A percentile compares a stretch with the other conserved stretches of the same genome.
These are phyloP conservation scores for Albifimbria verrucaria DNA, from an alignment of 2,329 filamentous ascomycete genomes.

Conservation along the genomic window DNA sequence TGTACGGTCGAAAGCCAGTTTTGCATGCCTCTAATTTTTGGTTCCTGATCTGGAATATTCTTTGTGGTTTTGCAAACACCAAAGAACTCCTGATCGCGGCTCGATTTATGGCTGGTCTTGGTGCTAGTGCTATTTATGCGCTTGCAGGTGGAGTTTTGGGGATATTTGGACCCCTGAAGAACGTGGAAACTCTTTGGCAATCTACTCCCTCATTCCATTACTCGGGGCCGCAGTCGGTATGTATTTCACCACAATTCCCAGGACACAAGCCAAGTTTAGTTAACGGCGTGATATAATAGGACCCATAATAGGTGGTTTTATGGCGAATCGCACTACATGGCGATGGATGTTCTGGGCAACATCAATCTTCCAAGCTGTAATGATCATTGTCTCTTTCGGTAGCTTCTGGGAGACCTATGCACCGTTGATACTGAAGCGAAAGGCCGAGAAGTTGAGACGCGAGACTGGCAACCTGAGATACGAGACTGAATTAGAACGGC, in stretches of 20 bases:
- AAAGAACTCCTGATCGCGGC: conserved; percentile 39
- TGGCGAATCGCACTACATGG: conserved; percentile 33
- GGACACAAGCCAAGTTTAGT: background rate
- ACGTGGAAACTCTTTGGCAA: conserved; percentile 36
- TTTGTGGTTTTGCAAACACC: conserved; percentile 37
- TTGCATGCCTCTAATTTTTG: conserved; percentile 42
- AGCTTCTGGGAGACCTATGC: conserved; percentile 37
- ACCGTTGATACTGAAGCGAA: conserved; percentile 28
- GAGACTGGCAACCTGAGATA: conserved; percentile 27
- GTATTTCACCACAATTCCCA: background rate
- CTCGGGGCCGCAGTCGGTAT: conserved; percentile 34
- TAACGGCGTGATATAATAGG: conserved; percentile 13
- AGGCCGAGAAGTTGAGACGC: conserved; percentile 28
- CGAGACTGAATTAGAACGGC: conserved; percentile 33
- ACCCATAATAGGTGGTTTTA: conserved; percentile 37
- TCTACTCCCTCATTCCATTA: conserved; percentile 36
- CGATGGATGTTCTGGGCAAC: conserved; percentile 45
- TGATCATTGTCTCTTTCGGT: conserved; percentile 28
- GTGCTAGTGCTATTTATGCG: conserved; percentile 41
- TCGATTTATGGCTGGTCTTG: conserved; percentile 45
- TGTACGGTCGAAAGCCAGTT: conserved; percentile 41
- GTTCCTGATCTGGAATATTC: conserved; percentile 48
- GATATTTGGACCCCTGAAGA: conserved; percentile 45
- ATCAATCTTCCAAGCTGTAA: conserved; percentile 35
- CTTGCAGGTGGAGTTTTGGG: conserved; percentile 44